Evolutionary conservation across 441 rosid genomes (phyloP), one percentile per base, ranked within the genome.

Genomic region (Macaranga tanarius): DNA sequence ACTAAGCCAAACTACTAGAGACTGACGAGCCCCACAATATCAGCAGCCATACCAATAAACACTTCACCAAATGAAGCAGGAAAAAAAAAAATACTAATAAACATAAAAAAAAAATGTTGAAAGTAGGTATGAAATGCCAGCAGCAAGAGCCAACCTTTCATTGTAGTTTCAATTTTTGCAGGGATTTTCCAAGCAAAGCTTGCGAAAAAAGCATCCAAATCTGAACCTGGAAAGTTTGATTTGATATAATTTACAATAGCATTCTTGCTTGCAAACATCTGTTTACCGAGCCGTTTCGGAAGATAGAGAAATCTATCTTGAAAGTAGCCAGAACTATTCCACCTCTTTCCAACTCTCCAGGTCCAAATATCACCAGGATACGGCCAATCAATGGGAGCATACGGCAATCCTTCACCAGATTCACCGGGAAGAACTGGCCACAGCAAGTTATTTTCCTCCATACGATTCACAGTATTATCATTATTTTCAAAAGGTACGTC

Each of bases 331-430:
- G 54, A 7, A 72, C 44, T 45, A 67, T 67, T 77, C 61, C 74
- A 76, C 86, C 97, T 86, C 81, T 60, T 92, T 31, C 99, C 99
- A 25, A 95, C 99, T 74, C 80, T 90, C 99, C 99, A 95, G 20
- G 82, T 78, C 98, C 99, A 95, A 62, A 71, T 81, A 79, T 95
- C 99, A 78, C 99, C 99, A 19, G 92, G 86, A 73, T 76, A 79
- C 31, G 99, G 98, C 89, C 93, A 95, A 79, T 92, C 83, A 48
- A 80, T 79, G 25, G 99, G 98, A 10, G 98, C 99, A 79, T 88
- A 95, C 1, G 99, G 99, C 44, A 87, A 79, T 65, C 97, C 98
- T 81, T 85, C 93, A 65, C 99, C 99, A 20, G 76, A 54, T 38
- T 79, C 75, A 67, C 82, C 75, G 1, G 87, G 89, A 0, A 77